Base-by-base conservation (phyloP, 768 basidiomycete species). In the Suillus placidus region DNA sequence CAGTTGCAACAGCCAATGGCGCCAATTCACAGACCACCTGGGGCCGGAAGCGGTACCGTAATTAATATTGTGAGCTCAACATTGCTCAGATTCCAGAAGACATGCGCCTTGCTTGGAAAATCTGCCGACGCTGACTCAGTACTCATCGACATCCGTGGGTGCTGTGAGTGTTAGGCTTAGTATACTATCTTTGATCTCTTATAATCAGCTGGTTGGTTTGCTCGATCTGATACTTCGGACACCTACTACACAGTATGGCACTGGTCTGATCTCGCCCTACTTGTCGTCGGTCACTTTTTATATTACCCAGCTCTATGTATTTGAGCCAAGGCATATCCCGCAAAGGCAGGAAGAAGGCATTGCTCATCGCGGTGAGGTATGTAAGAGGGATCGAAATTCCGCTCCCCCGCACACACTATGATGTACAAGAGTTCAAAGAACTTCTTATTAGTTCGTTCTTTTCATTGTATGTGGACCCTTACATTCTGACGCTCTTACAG, bases 401-500 rank as follows among this genome's bases (percentile, higher is more conserved):
- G 4, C 74, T 76, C 9, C 52, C 13, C 13, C 62, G 66, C 10
- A 55, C 72, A 9, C 76, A 76, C 52, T 61, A 68, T 30, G 72
- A 77, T 30, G 72, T 57, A 6, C 23, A 40, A 38, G 49, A 30
- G 2, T 23, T 77, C 35, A 61, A 60, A n/a, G 16, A 69, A 13
- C 7, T 52, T 35, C 32, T 76, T 51, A 74, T 74, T 57, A 54
- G 74, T 64, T 65, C n/a, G 56, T 58, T 38, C 9, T 55, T n/a
- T 56, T 5, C 16, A 49, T 60, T n/a, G 42, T 16, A 52, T 54
- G 6, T 18, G 35, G 20, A 49, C 16, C 43, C 26, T 23, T 26
- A 42, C 54, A 47, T 55, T 62, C 34, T 18, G 52, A 64, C 64
- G 60, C 43, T 67, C 37, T 30, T 20, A 30, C 54, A 83, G 82